These are phyloP conservation scores for Medicago arabica DNA, from an alignment of 306 rosid genomes.

Conservation along the genomic window DNA sequence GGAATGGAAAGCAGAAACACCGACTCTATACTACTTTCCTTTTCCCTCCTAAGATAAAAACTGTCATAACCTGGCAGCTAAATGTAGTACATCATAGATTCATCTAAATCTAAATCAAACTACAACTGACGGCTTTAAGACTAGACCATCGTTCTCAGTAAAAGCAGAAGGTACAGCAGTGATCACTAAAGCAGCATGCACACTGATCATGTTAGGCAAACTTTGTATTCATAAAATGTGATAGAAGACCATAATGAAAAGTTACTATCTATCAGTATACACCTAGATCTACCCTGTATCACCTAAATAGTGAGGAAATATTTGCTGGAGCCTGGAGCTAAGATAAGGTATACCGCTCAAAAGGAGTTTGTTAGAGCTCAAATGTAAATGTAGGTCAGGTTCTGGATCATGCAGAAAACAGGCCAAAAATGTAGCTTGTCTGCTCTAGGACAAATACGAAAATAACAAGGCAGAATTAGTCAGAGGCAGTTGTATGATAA, in stretches of 20 bases:
- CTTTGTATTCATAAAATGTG: not conserved
- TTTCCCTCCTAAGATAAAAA: slow-evolving; percentile 16
- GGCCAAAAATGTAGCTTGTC: not conserved
- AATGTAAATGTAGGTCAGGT: not conserved
- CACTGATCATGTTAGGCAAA: slow-evolving; percentile 32
- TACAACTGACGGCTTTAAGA: slow-evolving; percentile 18
- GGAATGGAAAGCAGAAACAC: slow-evolving; percentile 4
- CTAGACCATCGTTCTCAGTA: slow-evolving; percentile 24
- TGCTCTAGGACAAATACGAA: not conserved
- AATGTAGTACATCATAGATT: slow-evolving; percentile 7
- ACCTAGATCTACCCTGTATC: not conserved
- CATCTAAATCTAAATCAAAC: slow-evolving; percentile 1
- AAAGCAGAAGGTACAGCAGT: slow-evolving; percentile 23
- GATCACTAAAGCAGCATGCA: slow-evolving; percentile 21
- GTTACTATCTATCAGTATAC: slow-evolving; percentile 14
- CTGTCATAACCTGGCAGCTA: slow-evolving; percentile 10
- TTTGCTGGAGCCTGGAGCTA: slow-evolving; percentile 7
- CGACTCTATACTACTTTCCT: not conserved
- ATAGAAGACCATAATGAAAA: slow-evolving; percentile 22
- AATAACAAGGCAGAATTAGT: not conserved
- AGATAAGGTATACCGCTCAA: slow-evolving; percentile 1
- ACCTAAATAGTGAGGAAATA: slow-evolving; percentile 7
- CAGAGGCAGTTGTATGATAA: slow-evolving; percentile 1
- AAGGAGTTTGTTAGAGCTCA: slow-evolving; percentile 12
- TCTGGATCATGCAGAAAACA: slow-evolving; percentile 3